These are phyloP conservation scores for Seiridium cupressi DNA, from an alignment of 2,329 filamentous ascomycete species.

Conservation along the genomic window DNA sequence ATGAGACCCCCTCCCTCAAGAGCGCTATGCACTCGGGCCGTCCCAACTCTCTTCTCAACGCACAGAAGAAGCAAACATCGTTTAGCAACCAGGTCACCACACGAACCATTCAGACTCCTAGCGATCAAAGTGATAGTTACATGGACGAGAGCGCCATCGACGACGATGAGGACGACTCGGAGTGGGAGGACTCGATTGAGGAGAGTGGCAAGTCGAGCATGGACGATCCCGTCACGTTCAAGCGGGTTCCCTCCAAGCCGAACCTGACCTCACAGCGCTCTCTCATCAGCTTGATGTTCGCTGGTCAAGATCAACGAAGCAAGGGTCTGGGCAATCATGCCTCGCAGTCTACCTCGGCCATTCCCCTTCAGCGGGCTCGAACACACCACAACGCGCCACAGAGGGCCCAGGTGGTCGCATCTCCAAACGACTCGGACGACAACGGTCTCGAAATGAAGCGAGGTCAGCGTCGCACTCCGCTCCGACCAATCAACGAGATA, in stretches of 20 bases:
- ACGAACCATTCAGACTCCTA: slow-evolving; percentile 61
- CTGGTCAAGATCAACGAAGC: slow-evolving; percentile 69
- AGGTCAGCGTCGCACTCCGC: slow-evolving; percentile 45
- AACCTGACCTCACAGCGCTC: slow-evolving; percentile 85
- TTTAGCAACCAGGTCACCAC: slow-evolving; percentile 76
- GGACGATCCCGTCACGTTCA: slow-evolving; percentile 78
- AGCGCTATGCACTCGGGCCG: slow-evolving; percentile 47
- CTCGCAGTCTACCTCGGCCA: slow-evolving; percentile 65
- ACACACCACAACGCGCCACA: slow-evolving; percentile 42
- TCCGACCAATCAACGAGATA: slow-evolving; percentile 59
- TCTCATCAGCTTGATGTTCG: slow-evolving; percentile 85
- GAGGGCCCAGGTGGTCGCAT: slow-evolving; percentile 33
- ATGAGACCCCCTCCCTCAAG: slow-evolving; percentile 69
- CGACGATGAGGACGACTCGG: slow-evolving; percentile 62
- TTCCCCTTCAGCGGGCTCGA: slow-evolving; percentile 61
- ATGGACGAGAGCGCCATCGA: slow-evolving; percentile 83
- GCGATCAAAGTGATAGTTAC: slow-evolving; percentile 59
- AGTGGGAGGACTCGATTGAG: slow-evolving; percentile 68
- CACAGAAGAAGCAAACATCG: slow-evolving; percentile 73
- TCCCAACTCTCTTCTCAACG: slow-evolving; percentile 36
- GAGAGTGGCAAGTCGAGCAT: slow-evolving; percentile 82
- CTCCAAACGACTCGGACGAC: slow-evolving; percentile 61
- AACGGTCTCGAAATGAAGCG: slow-evolving; percentile 64
- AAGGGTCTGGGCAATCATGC: slow-evolving; percentile 67
- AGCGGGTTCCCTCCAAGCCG: slow-evolving; percentile 83